These are phyloP conservation scores for Dorcoceras hygrometricum DNA, from an alignment of 257 asterid species.

Conservation along the genomic window DNA sequence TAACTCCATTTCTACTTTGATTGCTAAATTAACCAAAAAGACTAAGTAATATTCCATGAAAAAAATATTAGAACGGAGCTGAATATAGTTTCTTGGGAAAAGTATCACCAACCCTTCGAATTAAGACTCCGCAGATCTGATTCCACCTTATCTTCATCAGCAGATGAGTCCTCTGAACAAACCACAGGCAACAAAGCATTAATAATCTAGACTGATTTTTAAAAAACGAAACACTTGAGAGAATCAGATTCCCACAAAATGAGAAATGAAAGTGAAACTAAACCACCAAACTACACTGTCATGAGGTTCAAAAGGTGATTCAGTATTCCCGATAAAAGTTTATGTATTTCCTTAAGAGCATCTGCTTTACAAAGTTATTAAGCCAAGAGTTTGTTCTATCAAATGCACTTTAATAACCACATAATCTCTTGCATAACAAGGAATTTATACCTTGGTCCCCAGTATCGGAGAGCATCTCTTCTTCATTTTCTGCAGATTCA, in stretches of 20 bases:
- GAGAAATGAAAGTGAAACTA: not conserved
- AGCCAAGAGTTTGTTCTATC: not conserved
- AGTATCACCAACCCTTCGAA: slow-evolving; percentile 59
- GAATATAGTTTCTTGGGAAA: not conserved
- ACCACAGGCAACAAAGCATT: slow-evolving; percentile 21
- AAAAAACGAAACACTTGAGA: not conserved
- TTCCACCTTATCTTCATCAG: slow-evolving; percentile 56
- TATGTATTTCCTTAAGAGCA: not conserved
- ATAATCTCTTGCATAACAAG: not conserved
- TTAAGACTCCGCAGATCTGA: slow-evolving; percentile 63
- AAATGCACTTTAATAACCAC: not conserved
- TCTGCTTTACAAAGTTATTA: not conserved
- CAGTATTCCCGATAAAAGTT: not conserved
- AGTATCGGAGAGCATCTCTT: slow-evolving; percentile 61
- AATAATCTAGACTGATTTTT: slow-evolving; percentile 3
- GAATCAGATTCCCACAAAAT: not conserved
- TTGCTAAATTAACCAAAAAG: slow-evolving; percentile 34
- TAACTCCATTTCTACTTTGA: slow-evolving; percentile 70
- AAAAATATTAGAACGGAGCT: not conserved
- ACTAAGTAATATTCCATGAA: not conserved
- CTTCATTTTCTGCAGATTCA: slow-evolving; percentile 52
- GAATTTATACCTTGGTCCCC: slow-evolving; percentile 67
- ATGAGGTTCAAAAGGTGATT: not conserved
- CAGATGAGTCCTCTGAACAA: slow-evolving; percentile 41
- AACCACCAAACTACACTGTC: not conserved